A percentile compares a stretch with the other conserved stretches of the same genome.
Conservation (phyloP, 2,329 filamentous ascomycete species). For the Diaporthe vaccinii region DNA sequence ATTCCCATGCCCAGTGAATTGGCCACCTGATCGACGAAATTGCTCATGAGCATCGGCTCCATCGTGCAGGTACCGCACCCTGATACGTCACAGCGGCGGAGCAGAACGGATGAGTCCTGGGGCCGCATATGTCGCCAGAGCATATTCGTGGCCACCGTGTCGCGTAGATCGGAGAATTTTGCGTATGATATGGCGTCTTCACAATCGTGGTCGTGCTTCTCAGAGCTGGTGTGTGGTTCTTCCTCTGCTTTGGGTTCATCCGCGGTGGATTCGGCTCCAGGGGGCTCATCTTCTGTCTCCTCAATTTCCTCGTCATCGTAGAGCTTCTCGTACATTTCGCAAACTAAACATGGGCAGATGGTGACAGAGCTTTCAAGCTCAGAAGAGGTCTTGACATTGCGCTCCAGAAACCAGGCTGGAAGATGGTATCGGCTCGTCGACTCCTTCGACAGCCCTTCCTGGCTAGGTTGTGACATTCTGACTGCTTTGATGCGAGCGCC, state of each 20-base stretch:
- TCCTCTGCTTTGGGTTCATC: neutral
- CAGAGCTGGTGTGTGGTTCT: neutral
- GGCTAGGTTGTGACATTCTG: neutral
- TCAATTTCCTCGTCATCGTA: neutral
- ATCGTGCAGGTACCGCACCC: neutral
- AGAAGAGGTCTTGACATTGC: slow-evolving; percentile 1
- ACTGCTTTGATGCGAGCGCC: neutral
- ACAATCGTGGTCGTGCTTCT: neutral
- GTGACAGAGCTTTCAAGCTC: neutral
- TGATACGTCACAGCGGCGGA: neutral
- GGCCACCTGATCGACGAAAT: neutral
- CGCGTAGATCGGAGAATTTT: slow-evolving; percentile 1
- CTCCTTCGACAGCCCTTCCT: neutral
- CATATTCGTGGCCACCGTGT: neutral
- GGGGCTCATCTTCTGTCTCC: neutral
- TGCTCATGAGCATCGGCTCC: neutral
- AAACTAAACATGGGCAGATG: neutral
- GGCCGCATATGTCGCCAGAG: slow-evolving; percentile 1
- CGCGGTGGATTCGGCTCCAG: neutral
- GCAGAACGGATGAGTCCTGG: neutral
- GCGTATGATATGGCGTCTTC: slow-evolving; percentile 23
- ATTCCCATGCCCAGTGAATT: neutral
- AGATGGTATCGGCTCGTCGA: neutral
- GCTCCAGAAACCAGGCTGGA: slow-evolving; percentile 11
- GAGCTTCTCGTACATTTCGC: neutral